These are phyloP conservation scores for Tilletia caries DNA, from an alignment of 1,284 basidiomycete genomes.

Conservation along the genomic window DNA sequence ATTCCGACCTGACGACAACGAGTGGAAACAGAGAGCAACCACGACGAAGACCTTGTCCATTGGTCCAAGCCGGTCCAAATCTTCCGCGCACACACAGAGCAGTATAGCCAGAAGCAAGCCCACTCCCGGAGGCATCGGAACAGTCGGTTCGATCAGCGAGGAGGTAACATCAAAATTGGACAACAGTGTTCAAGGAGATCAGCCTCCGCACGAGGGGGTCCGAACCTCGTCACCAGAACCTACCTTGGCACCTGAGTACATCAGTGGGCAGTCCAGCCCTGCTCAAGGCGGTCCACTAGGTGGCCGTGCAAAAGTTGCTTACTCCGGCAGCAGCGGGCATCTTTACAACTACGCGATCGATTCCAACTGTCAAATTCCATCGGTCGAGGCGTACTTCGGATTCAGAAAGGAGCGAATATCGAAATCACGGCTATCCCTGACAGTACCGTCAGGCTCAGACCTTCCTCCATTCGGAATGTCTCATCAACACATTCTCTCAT, in stretches of 20 bases:
- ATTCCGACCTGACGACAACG: constrained; percentile 8
- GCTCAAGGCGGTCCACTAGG: no score
- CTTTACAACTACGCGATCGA: constrained; percentile 31
- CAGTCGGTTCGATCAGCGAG: no score
- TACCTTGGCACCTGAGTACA: no score
- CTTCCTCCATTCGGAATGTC: constrained; percentile 20
- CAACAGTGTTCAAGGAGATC: no score
- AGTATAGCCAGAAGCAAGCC: no score
- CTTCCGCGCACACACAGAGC: no score
- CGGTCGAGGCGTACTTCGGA: constrained; percentile 31
- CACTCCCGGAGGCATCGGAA: no score
- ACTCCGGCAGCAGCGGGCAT: constrained; percentile 24
- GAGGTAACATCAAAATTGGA: no score
- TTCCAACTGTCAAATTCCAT: constrained; percentile 25
- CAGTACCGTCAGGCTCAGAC: neutral
- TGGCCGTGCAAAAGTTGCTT: neutral
- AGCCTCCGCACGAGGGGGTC: no score
- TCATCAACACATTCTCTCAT: constrained; percentile 33
- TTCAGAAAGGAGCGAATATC: constrained; percentile 6
- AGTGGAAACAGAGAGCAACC: neutral
- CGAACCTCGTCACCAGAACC: no score
- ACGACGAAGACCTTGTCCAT: neutral
- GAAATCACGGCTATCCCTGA: neutral
- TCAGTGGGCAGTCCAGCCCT: no score
- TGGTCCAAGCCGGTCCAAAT: neutral